These are phyloP conservation scores for Chrysanthemum makinoi DNA, from an alignment of 129 eudicot species.

Conservation along the genomic window DNA sequence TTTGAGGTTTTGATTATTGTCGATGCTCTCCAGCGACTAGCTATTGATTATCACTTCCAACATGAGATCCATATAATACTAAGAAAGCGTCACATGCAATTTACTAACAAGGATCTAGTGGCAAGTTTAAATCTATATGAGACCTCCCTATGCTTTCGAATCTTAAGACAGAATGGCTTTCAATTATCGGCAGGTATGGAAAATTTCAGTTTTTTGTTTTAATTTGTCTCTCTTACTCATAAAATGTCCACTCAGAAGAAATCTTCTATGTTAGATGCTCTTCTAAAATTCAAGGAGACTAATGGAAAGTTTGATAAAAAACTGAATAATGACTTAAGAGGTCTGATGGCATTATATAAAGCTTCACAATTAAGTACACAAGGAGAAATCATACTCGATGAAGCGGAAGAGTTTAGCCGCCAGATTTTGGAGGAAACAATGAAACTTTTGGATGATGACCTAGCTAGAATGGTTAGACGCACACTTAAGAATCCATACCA, in stretches of 20 bases:
- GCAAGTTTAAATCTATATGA: constrained; percentile 23
- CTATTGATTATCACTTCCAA: constrained; percentile 37
- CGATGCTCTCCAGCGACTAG: constrained; percentile 41
- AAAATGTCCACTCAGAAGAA: not conserved
- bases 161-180: constrained; percentile 55
- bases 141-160: constrained; percentile 45
- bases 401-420: constrained; percentile 26
- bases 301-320: constrained; percentile 16
- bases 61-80: constrained; percentile 39
- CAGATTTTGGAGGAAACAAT: constrained; percentile 17
- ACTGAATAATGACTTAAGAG: constrained; percentile 19
- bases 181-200: constrained; percentile 35
- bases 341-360: constrained; percentile 42
- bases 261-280: not conserved
- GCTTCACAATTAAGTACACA: constrained; percentile 37
- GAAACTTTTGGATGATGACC: constrained; percentile 5
- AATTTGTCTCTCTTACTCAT: not conserved
- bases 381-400: constrained; percentile 44
- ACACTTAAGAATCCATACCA: constrained; percentile 40
- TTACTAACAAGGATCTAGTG: not conserved
- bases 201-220: not conserved
- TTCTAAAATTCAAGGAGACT: constrained; percentile 20
- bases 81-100: constrained; percentile 4
- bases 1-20: constrained; percentile 22
- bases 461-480: constrained; percentile 12